phyloP scores from a whole-genome alignment of 257 asterid species.

The Gentiana macrophylla region DNA sequence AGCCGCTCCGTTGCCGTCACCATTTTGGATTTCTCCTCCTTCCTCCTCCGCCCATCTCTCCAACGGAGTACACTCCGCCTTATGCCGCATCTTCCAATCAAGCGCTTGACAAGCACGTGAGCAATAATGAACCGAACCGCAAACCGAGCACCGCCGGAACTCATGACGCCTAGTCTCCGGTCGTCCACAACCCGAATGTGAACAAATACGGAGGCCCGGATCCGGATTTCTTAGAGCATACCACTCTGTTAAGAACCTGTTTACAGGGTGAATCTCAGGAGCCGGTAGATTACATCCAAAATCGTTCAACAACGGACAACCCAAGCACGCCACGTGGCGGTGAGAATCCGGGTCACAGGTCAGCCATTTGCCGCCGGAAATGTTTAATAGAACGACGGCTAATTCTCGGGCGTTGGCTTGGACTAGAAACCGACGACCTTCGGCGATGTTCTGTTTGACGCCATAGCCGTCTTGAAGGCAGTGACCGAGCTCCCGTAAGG shows the following conservation, averaged over 20 bases:
- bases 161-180: constrained; percentile 83
- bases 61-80: constrained; percentile 52
- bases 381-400: constrained; percentile 35
- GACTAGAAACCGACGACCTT: constrained; percentile 65
- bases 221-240: constrained; percentile 30
- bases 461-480: constrained; percentile 94
- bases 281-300: constrained; percentile 88
- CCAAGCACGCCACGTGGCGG: constrained; percentile 30
- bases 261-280: constrained; percentile 71
- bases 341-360: constrained; percentile 35
- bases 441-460: constrained; percentile 56
- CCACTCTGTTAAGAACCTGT: constrained; percentile 66
- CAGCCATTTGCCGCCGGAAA: constrained; percentile 24
- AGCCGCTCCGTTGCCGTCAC: constrained; percentile 10
- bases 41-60: constrained; percentile 38
- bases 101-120: constrained; percentile 97
- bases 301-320: constrained; percentile 70
- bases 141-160: constrained; percentile 83
- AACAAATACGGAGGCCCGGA: constrained; percentile 60
- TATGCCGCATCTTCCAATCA: constrained; percentile 93
- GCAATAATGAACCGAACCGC: constrained; percentile 87
- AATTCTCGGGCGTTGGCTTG: constrained; percentile 94
- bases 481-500: constrained; percentile 91
- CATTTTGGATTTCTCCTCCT: constrained; percentile 20
- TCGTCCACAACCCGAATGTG: constrained; percentile 81